A percentile compares a stretch with the other conserved stretches of the same genome.
Conservation (phyloP, 139 green algal species). For the Chlamydomonas schloesseri region DNA sequence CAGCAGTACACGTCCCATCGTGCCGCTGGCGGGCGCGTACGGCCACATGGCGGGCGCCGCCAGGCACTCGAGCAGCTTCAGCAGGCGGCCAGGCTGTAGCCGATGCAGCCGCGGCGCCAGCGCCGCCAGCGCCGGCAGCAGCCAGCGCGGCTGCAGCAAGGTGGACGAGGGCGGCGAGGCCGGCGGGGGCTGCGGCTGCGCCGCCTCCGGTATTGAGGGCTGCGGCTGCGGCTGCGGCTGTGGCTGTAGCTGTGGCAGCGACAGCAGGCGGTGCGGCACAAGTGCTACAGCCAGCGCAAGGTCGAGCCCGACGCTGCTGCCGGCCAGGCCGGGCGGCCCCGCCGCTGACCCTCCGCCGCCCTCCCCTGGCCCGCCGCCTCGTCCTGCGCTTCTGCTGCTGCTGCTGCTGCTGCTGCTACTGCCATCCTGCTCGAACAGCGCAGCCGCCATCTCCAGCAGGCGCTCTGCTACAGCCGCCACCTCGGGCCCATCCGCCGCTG, state of each 20-base stretch:
- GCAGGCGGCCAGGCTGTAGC: background rate
- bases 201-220: too few relatives aligned
- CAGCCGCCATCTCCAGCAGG: background rate
- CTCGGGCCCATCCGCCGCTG: background rate
- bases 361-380: background rate
- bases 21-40: conserved; percentile 20
- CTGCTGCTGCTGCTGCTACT: background rate
- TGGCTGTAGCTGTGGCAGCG: background rate
- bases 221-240: background rate
- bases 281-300: too few relatives aligned
- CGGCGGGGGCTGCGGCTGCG: background rate
- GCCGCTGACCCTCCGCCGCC: background rate
- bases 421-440: background rate
- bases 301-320: too few relatives aligned
- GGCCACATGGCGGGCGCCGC: conserved; percentile 11
- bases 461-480: background rate
- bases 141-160: background rate
- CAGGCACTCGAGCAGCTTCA: conserved; percentile 14
- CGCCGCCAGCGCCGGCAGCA: background rate
- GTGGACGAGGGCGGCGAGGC: background rate
- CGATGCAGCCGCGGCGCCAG: background rate
- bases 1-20: background rate
- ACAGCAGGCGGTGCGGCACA: too few relatives aligned
- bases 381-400: background rate
- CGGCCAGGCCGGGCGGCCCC: background rate